Percentiles rank a stretch among this genome's conserved stretches.
Evolutionary conservation across 139 green algal species (phyloP).

Genomic region (Dunaliella sp.): DNA sequence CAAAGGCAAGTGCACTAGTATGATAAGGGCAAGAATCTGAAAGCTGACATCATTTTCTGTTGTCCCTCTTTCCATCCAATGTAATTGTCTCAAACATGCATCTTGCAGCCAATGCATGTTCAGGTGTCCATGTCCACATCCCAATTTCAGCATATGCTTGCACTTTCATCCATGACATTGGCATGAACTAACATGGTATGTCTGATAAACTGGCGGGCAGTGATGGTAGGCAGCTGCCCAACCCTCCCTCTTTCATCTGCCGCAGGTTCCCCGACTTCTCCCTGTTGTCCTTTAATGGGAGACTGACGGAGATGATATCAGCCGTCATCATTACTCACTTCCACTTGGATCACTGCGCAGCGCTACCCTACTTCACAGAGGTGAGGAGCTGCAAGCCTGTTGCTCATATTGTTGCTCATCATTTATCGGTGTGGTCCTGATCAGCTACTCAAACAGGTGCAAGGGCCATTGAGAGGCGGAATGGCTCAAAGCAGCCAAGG

Average conservation of each 20-base stretch:
- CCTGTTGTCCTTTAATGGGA: constrained; percentile 27
- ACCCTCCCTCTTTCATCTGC: no score
- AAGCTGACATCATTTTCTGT: no score
- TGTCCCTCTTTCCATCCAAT: no score
- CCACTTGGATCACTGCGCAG: constrained; percentile 67
- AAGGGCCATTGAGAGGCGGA: no score
- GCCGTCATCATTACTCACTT: constrained; percentile 70
- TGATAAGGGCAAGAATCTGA: background rate
- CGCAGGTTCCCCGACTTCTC: constrained; percentile 51
- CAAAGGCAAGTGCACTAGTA: constrained; percentile 13
- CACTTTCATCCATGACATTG: no score
- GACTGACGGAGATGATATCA: constrained; percentile 41
- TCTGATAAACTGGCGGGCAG: no score
- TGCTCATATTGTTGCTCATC: no score
- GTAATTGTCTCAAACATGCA: background rate
- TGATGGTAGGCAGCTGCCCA: no score
- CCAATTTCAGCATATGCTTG: background rate
- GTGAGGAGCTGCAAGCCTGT: constrained; percentile 16
- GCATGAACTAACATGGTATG: no score
- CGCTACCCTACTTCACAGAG: constrained; percentile 67
- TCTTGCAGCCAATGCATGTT: background rate
- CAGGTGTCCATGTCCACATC: background rate
- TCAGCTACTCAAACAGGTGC: no score
- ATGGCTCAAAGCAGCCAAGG: no score
- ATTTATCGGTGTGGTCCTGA: no score